Base-by-base conservation (phyloP, 148 eudicot species). In the Amaranthus cruentus region DNA sequence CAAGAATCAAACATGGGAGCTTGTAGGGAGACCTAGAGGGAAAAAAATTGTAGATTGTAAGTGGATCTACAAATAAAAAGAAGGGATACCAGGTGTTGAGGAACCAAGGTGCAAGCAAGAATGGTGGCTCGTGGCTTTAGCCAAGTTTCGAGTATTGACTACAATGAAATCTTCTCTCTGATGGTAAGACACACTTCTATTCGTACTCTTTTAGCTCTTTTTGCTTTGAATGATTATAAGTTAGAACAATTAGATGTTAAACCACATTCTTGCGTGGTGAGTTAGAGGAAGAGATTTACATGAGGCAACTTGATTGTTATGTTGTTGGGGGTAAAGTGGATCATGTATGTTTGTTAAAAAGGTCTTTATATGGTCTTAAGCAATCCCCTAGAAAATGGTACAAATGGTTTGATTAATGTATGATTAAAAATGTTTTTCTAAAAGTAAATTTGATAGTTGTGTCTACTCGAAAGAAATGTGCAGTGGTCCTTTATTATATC, bases 211-310 rank as follows among this genome's bases (percentile, higher is more conserved):
- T 2, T 63, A 43, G 67, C 67, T 42, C 44, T 63, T 28, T 4
- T 6, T 61, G 28, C 64, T 38, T 14, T 61, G 18, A 21, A 61
- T 61, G 38, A 61, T n/a, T 8, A n/a, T 14, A 5, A n/a, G 18
- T n/a, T 61, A 61, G 38, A 61, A n/a, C 28, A 61, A 38, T n/a
- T 61, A 38, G 28, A 61, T 61, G 64, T 61, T 61, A 61, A 13
- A 61, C 42, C 21, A 38, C 64, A 4, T 61, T 61, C 28, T 61
- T 12, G 64, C 18, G 1, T 61, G 64, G 38, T 3, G 64, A 61
- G 38, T 15, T 18, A 13, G 38, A 38, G 64, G 64, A 61, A 15
- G 18, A 61, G 21, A 61, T 61, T n/a, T 61, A 61, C 7, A 61
- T 61, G 64, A n/a, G 9, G 8, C 64, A 61, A 61, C 64, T 8